Conservation (phyloP, 2,329 filamentous ascomycete species). For the Plenodomus lindquistii region DNA sequence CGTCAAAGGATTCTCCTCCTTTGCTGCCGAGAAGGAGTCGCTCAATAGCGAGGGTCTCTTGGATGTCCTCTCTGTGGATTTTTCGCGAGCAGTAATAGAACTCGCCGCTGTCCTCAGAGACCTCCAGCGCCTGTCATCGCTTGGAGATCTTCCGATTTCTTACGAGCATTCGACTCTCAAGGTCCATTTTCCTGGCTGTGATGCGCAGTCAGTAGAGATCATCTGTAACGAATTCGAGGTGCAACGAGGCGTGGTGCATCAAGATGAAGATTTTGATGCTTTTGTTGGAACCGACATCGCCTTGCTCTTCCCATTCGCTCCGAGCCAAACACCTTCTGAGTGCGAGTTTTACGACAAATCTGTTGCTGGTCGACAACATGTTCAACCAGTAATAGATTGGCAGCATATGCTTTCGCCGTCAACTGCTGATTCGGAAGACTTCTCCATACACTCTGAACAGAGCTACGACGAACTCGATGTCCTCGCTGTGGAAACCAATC, state of each 20-base stretch:
- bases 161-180: conserved; percentile 72
- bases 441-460: conserved; percentile 44
- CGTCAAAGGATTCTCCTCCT: conserved; percentile 57
- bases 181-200: conserved; percentile 89
- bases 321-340: conserved; percentile 57
- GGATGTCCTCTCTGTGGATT: conserved; percentile 83
- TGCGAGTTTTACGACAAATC: conserved; percentile 51
- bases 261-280: conserved; percentile 76
- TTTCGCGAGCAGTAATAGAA: conserved; percentile 83
- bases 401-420: conserved; percentile 59
- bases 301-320: conserved; percentile 84
- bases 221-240: conserved; percentile 89
- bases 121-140: conserved; percentile 71
- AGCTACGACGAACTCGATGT: conserved; percentile 48
- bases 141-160: conserved; percentile 83
- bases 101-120: conserved; percentile 79
- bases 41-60: conserved; percentile 84
- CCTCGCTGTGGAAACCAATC: conserved; percentile 50
- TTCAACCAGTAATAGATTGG: conserved; percentile 56
- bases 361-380: conserved; percentile 39
- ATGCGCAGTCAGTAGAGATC: conserved; percentile 76
- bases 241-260: conserved; percentile 73
- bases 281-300: conserved; percentile 72
- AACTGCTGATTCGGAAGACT: conserved; percentile 38
- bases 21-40: conserved; percentile 53